Evolutionary conservation across 495 filamentous ascomycete genomes (phyloP).

Genomic region (Beverwykella pulmonaria): DNA sequence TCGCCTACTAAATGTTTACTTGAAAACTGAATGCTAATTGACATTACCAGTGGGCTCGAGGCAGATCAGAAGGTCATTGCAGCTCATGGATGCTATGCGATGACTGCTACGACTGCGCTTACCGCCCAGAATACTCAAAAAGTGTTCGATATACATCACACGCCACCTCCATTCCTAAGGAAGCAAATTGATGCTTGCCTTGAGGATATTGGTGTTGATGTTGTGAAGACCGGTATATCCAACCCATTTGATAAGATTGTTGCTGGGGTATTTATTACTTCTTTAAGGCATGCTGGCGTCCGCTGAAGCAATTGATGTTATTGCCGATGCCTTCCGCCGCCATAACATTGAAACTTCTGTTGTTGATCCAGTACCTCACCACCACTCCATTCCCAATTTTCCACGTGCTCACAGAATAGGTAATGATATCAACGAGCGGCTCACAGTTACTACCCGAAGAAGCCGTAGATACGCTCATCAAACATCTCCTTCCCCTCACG

Average conservation of each 20-base stretch:
- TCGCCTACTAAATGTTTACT: conserved; percentile 23
- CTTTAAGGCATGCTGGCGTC: conserved; percentile 84
- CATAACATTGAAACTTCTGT: conserved; percentile 67
- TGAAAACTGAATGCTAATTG: conserved; percentile 1
- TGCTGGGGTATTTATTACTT: neutral
- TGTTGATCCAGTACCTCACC: conserved; percentile 74
- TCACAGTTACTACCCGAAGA: conserved; percentile 70
- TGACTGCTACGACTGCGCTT: conserved; percentile 93
- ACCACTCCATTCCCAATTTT: neutral
- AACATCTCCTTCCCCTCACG: conserved; percentile 70
- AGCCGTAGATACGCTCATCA: conserved; percentile 66
- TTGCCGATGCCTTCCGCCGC: conserved; percentile 66
- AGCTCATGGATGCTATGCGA: conserved; percentile 88
- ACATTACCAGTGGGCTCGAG: conserved; percentile 76
- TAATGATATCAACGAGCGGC: conserved; percentile 91
- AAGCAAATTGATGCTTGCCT: conserved; percentile 84
- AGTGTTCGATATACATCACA: conserved; percentile 77
- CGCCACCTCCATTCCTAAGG: conserved; percentile 74
- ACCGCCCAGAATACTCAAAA: conserved; percentile 93
- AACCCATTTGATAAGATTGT: neutral
- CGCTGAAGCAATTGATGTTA: conserved; percentile 70
- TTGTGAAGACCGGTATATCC: conserved; percentile 83
- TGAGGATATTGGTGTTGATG: conserved; percentile 81
- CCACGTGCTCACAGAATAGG: conserved; percentile 51
- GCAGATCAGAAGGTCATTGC: conserved; percentile 95